Conservation (phyloP, 805 yeast species). For the Suhomyces canberraensis region DNA sequence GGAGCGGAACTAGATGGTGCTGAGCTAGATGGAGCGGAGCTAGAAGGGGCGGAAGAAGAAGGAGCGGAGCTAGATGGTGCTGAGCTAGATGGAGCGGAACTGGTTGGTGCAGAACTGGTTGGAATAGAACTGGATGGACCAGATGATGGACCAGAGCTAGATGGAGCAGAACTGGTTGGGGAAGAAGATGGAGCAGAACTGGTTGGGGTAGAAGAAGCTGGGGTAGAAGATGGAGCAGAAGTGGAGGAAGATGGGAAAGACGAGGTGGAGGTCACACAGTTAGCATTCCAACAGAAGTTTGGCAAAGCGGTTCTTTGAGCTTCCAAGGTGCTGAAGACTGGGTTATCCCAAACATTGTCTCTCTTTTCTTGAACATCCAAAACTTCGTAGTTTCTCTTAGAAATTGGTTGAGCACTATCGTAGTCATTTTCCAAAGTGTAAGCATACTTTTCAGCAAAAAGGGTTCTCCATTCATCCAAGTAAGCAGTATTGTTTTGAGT, state of each 20-base stretch:
- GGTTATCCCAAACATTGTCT: slow-evolving; percentile 4
- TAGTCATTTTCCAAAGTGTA: slow-evolving; percentile 9
- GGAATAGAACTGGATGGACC: background rate
- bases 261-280: slow-evolving; percentile 8
- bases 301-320: slow-evolving; percentile 13
- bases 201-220: slow-evolving; percentile 4
- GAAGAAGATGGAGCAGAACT: slow-evolving; percentile 2
- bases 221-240: slow-evolving; percentile 5
- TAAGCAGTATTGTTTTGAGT: slow-evolving; percentile 4
- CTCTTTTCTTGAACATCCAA: slow-evolving; percentile 4
- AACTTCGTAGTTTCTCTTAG: slow-evolving; percentile 8
- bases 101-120: slow-evolving; percentile 1
- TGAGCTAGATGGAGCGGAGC: background rate
- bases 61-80: slow-evolving; percentile 2
- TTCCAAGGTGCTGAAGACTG: slow-evolving; percentile 6
- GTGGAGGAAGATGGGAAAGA: slow-evolving; percentile 7
- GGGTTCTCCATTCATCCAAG: slow-evolving; percentile 8
- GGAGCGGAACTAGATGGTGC: slow-evolving; percentile 1
- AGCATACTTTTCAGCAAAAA: slow-evolving; percentile 10
- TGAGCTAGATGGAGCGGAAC: slow-evolving; percentile 2
- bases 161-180: slow-evolving; percentile 2
- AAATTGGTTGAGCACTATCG: slow-evolving; percentile 4
- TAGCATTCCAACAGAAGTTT: slow-evolving; percentile 14
- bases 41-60: background rate
- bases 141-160: slow-evolving; percentile 2